These are phyloP conservation scores for Fusarium sp. DNA, from an alignment of 2,329 filamentous ascomycete species.

Conservation along the genomic window DNA sequence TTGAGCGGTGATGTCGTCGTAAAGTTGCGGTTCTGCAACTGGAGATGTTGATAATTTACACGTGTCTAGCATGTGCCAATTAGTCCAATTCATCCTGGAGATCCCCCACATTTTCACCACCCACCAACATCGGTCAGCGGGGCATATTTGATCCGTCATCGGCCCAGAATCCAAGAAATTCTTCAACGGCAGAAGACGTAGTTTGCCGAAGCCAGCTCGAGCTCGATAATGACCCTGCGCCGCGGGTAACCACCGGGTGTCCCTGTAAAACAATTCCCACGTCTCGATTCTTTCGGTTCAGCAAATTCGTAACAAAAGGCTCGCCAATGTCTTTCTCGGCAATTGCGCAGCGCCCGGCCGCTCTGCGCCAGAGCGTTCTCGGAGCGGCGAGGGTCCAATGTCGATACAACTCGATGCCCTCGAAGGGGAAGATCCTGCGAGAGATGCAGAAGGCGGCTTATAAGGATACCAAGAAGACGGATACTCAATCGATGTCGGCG, in stretches of 20 bases:
- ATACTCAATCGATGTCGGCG: constrained; percentile 44
- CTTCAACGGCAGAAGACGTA: constrained; percentile 21
- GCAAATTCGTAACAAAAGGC: not conserved
- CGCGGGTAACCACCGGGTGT: constrained; percentile 37
- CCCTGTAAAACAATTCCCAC: not conserved
- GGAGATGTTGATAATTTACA: constrained; percentile 10
- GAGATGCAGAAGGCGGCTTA: constrained; percentile 43
- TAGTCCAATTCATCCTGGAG: accelerated
- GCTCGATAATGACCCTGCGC: constrained; percentile 40
- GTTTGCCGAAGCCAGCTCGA: constrained; percentile 10
- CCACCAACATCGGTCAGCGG: constrained; percentile 5
- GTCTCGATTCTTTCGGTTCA: not conserved
- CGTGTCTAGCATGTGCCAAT: constrained; percentile 16
- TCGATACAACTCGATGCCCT: constrained; percentile 42
- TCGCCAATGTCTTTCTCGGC: constrained; percentile 31
- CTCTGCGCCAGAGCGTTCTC: constrained; percentile 31
- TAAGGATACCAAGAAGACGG: constrained; percentile 37
- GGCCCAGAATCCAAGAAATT: constrained; percentile 39
- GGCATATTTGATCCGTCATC: constrained; percentile 36
- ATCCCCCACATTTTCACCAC: constrained; percentile 5
- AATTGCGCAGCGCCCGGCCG: constrained; percentile 36
- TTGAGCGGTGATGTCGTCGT: not conserved
- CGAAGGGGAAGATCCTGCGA: constrained; percentile 39
- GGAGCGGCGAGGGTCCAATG: constrained; percentile 36
- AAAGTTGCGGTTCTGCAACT: constrained; percentile 2